phyloP scores from a whole-genome alignment of 805 yeast species.

The Zygosaccharomyces lentus region DNA sequence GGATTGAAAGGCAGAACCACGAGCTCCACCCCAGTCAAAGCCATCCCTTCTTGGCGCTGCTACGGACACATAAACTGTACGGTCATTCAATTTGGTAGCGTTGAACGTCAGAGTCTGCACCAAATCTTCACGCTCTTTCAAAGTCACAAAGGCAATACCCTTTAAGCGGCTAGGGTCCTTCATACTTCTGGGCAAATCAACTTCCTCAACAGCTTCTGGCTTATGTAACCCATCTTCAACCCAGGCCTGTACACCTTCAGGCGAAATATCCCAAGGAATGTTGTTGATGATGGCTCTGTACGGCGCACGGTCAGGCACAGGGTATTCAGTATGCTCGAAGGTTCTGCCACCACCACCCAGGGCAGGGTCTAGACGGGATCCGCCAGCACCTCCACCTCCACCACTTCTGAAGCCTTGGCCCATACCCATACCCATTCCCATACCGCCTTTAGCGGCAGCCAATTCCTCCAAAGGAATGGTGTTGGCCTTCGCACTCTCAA shows the following conservation, averaged over 20 bases:
- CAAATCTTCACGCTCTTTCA: conserved; percentile 70
- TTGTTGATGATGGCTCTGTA: conserved; percentile 85
- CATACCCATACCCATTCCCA: not conserved
- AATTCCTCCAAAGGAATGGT: conserved; percentile 31
- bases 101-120: conserved; percentile 67
- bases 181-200: conserved; percentile 69
- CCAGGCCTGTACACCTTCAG: conserved; percentile 57
- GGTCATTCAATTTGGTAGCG: conserved; percentile 66
- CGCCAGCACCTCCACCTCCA: conserved; percentile 31
- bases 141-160: conserved; percentile 87
- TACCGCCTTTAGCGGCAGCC: conserved; percentile 24
- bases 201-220: conserved; percentile 53
- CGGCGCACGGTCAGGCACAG: conserved; percentile 90
- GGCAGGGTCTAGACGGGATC: conserved; percentile 38
- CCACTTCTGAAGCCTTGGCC: conserved; percentile 25
- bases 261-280: conserved; percentile 76
- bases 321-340: conserved; percentile 59
- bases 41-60: conserved; percentile 61
- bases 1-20: conserved; percentile 29
- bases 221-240: conserved; percentile 51
- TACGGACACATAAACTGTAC: conserved; percentile 69
- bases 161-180: conserved; percentile 61
- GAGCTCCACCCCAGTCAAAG: conserved; percentile 45
- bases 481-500: conserved; percentile 29
- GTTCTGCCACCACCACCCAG: conserved; percentile 35